Evolutionary conservation across 2,329 filamentous ascomycete species (phyloP), one percentile per base, ranked within the genome.

Genomic region (Chalaropsis ovoidea): DNA sequence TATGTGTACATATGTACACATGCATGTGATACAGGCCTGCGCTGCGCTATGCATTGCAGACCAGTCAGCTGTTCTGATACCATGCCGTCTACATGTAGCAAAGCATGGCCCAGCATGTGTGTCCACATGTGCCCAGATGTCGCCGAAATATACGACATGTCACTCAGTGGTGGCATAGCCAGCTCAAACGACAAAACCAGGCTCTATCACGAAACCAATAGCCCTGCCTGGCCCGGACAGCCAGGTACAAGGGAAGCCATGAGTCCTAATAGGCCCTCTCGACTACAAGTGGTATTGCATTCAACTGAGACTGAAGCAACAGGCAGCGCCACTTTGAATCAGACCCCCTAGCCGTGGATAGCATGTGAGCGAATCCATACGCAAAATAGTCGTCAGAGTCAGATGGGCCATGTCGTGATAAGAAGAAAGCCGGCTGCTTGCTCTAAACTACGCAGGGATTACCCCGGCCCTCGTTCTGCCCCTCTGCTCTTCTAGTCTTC

Each of bases 1-100:
- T n/a, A 45, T 52, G 19, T 52, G 47, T 52, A 52, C 19, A n/a
- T 54, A 15, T 15, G n/a, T 58, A 39, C 27, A 58, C 54, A 39
- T 39, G 24, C 54, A 35, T 58, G 15, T 35, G 54, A 58, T 39
- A 31, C 15, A 6, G 22, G 13, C 31, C 27, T 17, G 24, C 27
- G 24, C 8, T 56, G 15, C 52, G 24, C 22, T n/a, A 17, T 17
- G 52, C 27, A 56, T 27, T 56, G 52, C 27, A 56, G 19, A 54
- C 52, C 6, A 43, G 42, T 43, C 7, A 43, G 42, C 52, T 35
- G 24, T n/a, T 15, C 24, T 35, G 27, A 13, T 43, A 15, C 7
- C 42, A 43, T 43, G 42, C 11, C 22, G 8, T n/a, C 13, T 31
- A 31, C 8, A 56, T 56, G 27, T 31, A 17, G 52, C 10, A 56